Evolutionary conservation across 495 filamentous ascomycete genomes (phyloP).

Genomic region (Mytilinidion resinicola): DNA sequence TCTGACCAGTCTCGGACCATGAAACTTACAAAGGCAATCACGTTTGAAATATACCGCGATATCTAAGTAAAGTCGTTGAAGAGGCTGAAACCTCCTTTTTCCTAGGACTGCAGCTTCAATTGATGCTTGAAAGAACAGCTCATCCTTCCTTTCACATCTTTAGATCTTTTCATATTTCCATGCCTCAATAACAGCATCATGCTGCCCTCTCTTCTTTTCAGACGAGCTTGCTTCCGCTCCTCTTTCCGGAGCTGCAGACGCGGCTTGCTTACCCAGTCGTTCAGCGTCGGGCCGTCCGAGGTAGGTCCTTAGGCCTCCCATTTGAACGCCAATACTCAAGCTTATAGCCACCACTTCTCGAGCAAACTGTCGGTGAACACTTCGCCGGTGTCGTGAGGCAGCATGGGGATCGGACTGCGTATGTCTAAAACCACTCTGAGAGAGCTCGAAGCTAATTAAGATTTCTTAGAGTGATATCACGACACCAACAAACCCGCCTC

Average conservation of each 20-base stretch:
- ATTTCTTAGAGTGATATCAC: conserved; percentile 54
- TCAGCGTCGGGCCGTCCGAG: conserved; percentile 35
- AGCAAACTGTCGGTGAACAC: conserved; percentile 74
- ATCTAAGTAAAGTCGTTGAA: too few relatives aligned
- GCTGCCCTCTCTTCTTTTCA: conserved; percentile 13
- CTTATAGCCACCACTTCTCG: conserved; percentile 61
- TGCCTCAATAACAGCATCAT: conserved; percentile 1
- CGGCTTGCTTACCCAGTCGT: conserved; percentile 31
- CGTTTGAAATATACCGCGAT: too few relatives aligned
- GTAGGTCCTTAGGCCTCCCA: conserved; percentile 10
- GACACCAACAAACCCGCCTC: conserved; percentile 55
- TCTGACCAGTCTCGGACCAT: too few relatives aligned
- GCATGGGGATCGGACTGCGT: conserved; percentile 74
- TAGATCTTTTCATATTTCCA: background rate
- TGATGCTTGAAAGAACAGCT: too few relatives aligned
- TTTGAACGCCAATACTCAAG: background rate
- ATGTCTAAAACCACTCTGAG: conserved; percentile 38
- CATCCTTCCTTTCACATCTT: too few relatives aligned
- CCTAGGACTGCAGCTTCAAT: too few relatives aligned
- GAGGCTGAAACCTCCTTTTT: too few relatives aligned
- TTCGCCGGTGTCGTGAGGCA: conserved; percentile 63
- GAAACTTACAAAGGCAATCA: too few relatives aligned
- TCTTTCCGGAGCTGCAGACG: conserved; percentile 4
- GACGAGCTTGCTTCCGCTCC: conserved; percentile 2
- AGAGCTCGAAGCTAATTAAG: conserved; percentile 18